Base-by-base conservation (phyloP, 768 basidiomycete species). In the Mycena venus region DNA sequence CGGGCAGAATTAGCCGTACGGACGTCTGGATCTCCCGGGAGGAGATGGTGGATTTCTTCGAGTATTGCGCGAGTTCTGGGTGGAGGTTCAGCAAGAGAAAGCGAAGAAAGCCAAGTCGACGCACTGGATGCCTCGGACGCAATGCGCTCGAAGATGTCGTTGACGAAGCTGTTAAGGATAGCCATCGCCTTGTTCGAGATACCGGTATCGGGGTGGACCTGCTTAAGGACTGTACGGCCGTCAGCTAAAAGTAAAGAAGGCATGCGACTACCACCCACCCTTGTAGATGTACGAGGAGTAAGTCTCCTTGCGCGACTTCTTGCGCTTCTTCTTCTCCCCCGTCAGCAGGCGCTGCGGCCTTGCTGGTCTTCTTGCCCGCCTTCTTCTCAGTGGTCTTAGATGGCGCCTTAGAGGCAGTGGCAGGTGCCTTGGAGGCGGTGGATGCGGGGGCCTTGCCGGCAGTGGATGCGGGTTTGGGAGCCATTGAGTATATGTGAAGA, bases 151-250 rank as follows among this genome's bases (percentile, higher is more conserved):
- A 96, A 96, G 77, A 96, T 98, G 79, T 98, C 96, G 80, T 97
- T 97, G 80, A 98, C 96, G 81, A 98, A 98, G 68, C 93, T 95
- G 90, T 98, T 98, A 68, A 98, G 85, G 81, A 98, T 97, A 73
- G 96, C 94, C 96, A 98, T 97, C n/a, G 96, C 96, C 89, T 98
- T 98, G 93, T 98, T 99, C 63, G 97, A 97, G 87, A 99, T 99
- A 93, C 97, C 98, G 56, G 96, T 99, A 80, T 99, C 98, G 64
- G 97, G 96, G 89, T 99, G 98, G 73, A 99, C 97, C 88, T 99
- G 96, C 86, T 96, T 96, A 74, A 98, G 91, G 79, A 97, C 96
- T 96, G 78, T 68, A 59, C 71, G n/a, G 15, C 2, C 2, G 44
- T 69, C 2, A 74, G 58, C 53, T 27, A 58, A 66, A 71, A 32